Percentiles rank a stretch among this genome's conserved stretches.
Evolutionary conservation across 176 grass and related monocot genomes (phyloP).

Genomic region (Cenchrus americanus): DNA sequence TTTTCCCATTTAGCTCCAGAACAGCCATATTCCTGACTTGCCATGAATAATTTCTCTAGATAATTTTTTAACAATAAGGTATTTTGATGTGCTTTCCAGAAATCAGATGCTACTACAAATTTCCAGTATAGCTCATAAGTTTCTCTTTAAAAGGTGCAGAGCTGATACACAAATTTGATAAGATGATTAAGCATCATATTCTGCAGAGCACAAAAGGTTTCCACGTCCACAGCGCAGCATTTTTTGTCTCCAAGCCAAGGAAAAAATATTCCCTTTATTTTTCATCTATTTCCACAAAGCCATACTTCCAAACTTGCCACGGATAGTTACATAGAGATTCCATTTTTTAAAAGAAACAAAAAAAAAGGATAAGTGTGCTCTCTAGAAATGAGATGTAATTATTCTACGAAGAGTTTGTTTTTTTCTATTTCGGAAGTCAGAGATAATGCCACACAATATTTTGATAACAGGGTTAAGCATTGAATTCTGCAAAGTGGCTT

Average conservation of each 20-base stretch:
- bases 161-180: constrained; percentile 13
- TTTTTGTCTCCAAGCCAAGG: background rate
- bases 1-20: constrained; percentile 32
- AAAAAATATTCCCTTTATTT: background rate
- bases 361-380: background rate
- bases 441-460: background rate
- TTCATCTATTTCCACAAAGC: background rate
- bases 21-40: constrained; percentile 21
- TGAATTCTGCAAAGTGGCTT: background rate
- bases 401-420: background rate
- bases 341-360: background rate
- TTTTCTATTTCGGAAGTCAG: constrained; percentile 12
- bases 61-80: constrained; percentile 5
- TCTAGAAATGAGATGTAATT: background rate
- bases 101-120: background rate
- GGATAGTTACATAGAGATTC: background rate
- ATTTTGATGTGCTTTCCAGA: constrained; percentile 12
- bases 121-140: background rate
- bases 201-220: background rate
- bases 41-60: constrained; percentile 22
- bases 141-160: background rate
- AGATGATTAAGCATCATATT: constrained; percentile 27
- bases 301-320: background rate
- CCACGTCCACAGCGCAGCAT: background rate
- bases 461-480: background rate